Conservation (phyloP, 805 yeast genomes). For the Saccharomycopsis fodiens region DNA sequence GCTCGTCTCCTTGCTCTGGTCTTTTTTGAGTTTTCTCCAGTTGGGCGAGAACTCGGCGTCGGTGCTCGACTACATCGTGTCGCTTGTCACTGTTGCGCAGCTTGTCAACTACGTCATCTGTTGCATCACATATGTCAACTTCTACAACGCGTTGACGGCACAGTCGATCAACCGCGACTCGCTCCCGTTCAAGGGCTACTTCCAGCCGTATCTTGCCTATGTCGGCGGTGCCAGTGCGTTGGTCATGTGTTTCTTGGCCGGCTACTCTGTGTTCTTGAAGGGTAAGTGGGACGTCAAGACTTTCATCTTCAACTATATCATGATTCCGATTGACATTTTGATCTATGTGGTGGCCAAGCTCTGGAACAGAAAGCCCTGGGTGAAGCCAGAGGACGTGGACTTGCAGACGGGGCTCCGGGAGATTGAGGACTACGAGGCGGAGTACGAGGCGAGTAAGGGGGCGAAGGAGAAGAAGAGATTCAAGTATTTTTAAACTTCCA, state of each 20-base stretch:
- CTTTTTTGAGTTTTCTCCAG: conserved; percentile 59
- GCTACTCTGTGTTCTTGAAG: conserved; percentile 63
- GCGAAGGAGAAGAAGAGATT: no score
- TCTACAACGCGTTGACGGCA: conserved; percentile 48
- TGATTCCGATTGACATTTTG: conserved; percentile 51
- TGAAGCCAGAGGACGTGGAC: conserved; percentile 43
- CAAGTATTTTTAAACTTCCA: no score
- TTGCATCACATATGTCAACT: conserved; percentile 51
- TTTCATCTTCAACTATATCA: conserved; percentile 65
- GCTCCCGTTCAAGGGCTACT: conserved; percentile 40
- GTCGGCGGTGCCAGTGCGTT: conserved; percentile 40
- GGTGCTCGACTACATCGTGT: conserved; percentile 67
- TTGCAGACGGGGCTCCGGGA: conserved; percentile 46
- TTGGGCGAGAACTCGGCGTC: conserved; percentile 48
- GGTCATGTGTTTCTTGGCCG: conserved; percentile 52
- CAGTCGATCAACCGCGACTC: conserved; percentile 42
- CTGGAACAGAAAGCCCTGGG: conserved; percentile 39
- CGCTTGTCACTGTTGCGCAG: conserved; percentile 64
- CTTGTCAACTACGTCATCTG: conserved; percentile 53
- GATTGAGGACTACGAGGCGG: conserved; percentile 48
- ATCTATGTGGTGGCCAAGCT: conserved; percentile 48
- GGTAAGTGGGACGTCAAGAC: conserved; percentile 55
- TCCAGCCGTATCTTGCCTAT: conserved; percentile 52
- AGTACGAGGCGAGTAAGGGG: conserved; percentile 9
- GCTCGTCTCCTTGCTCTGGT: conserved; percentile 45